Evolutionary conservation across 164 flowering plant species (phyloP), one percentile per base, ranked within the genome.

Genomic region (Chimonanthus praecox): DNA sequence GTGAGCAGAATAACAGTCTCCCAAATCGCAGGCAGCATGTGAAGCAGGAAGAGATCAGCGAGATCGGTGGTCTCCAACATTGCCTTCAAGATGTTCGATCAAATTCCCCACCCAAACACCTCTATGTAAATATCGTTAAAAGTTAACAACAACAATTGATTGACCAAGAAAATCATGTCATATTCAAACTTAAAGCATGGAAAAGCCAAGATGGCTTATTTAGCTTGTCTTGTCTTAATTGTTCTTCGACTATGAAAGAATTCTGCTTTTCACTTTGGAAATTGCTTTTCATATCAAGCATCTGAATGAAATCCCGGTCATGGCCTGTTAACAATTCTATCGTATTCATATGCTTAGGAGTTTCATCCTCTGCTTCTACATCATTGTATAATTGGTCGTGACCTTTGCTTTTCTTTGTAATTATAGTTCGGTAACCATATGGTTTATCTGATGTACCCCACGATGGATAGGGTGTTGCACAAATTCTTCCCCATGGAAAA

Each of bases 201-300:
- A 84, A 84, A 65, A 89, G 79, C 92, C 92, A 88, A 74, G 92
- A 90, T 58, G 90, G 84, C 65, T 82, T 87, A 6, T 84, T 81
- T 58, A 80, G 73, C 74, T 79, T 86, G 78, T 86, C 85, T 74
- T 83, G 81, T 74, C 84, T 81, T 68, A 79, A 21, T 43, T 77
- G 74, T 71, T 83, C 88, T 71, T 87, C 88, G 63, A 78, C 73
- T 16, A 69, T 81, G 68, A 71, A 69, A 72, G 10, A 62, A 66
- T 54, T 85, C 65, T 74, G 11, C 15, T 44, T 66, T 44, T 66
- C 68, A 11, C 68, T 66, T 45, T 66, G 48, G 68, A 66, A 11
- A 16, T 48, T 46, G 7, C 16, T 8, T 3, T 66, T 66, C 13
- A n/a, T 66, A 16, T 43, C n/a, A 44, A 48, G 68, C 16, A 45